A percentile compares a stretch with the other conserved stretches of the same genome.
These are phyloP conservation scores for Astrocystis sublimbata DNA, from an alignment of 495 filamentous ascomycete species.

Conservation along the genomic window DNA sequence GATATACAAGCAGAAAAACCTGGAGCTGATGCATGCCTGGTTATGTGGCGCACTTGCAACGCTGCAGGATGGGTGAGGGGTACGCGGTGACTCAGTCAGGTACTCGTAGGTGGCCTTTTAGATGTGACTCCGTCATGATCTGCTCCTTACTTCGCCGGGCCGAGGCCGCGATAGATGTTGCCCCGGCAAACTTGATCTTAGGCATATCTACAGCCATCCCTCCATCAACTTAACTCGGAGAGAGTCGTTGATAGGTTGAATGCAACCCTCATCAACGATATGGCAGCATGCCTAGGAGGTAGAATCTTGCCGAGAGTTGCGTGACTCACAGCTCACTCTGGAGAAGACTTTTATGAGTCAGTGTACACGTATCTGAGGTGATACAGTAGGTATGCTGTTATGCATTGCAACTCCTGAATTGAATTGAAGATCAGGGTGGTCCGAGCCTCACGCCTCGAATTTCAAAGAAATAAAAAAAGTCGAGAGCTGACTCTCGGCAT, in stretches of 20 bases:
- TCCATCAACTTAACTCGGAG: not conserved
- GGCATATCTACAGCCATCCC: not conserved
- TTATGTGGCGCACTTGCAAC: not conserved
- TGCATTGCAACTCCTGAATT: too few relatives aligned
- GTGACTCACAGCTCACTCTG: not conserved
- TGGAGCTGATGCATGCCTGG: not conserved
- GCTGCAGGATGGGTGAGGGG: not conserved
- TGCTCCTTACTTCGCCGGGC: not conserved
- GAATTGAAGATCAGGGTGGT: too few relatives aligned
- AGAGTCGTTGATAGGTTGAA: not conserved
- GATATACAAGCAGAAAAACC: not conserved
- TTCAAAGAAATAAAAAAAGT: too few relatives aligned
- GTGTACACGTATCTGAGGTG: not conserved
- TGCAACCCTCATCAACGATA: not conserved
- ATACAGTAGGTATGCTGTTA: too few relatives aligned
- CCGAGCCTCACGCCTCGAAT: too few relatives aligned
- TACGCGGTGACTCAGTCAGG: not conserved
- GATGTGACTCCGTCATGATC: not conserved
- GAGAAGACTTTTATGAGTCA: not conserved
- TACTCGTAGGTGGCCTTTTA: too few relatives aligned
- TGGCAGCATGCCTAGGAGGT: not conserved
- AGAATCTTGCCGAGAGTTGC: not conserved
- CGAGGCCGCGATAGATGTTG: not conserved
- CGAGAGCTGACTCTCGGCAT: too few relatives aligned
- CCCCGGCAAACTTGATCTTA: not conserved